These are phyloP conservation scores for Spirogloea muscicola DNA, from an alignment of 139 green algal species.

Conservation along the genomic window DNA sequence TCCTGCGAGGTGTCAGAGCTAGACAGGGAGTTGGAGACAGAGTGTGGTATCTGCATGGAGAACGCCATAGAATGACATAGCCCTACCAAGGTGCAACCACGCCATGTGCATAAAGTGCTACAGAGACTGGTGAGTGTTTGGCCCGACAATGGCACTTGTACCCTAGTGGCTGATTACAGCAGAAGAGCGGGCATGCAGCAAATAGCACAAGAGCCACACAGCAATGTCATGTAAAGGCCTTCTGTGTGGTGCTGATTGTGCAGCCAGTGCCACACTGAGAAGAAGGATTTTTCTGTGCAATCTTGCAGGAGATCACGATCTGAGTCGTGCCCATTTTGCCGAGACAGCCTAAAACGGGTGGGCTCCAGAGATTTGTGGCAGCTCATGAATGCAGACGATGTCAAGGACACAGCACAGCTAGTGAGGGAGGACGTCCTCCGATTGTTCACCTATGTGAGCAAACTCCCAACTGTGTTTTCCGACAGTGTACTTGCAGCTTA, in stretches of 20 bases:
- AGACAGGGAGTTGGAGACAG: constrained; percentile 9
- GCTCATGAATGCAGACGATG: constrained; percentile 4
- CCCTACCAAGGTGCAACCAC: constrained; percentile 26
- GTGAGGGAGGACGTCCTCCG: constrained; percentile 31
- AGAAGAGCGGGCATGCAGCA: no score
- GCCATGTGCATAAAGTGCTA: constrained; percentile 39
- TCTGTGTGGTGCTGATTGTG: no score
- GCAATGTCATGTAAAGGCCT: no score
- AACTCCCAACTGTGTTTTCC: constrained; percentile 37
- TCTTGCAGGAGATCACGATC: constrained; percentile 19
- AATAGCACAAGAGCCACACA: no score
- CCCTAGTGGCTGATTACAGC: no score
- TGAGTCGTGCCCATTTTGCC: constrained; percentile 44
- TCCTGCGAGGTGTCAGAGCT: neutral
- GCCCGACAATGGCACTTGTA: no score
- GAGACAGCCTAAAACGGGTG: constrained; percentile 27
- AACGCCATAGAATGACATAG: constrained; percentile 10
- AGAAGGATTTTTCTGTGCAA: no score
- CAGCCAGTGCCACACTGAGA: no score
- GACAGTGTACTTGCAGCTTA: constrained; percentile 29
- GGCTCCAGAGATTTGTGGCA: constrained; percentile 26
- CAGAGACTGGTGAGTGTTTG: constrained; percentile 25
- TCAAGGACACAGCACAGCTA: constrained; percentile 17
- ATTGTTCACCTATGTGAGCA: constrained; percentile 34
- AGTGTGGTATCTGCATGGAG: constrained; percentile 47